Base-by-base conservation (phyloP, 2,329 filamentous ascomycete species). In the Fusarium fujikuroi region DNA sequence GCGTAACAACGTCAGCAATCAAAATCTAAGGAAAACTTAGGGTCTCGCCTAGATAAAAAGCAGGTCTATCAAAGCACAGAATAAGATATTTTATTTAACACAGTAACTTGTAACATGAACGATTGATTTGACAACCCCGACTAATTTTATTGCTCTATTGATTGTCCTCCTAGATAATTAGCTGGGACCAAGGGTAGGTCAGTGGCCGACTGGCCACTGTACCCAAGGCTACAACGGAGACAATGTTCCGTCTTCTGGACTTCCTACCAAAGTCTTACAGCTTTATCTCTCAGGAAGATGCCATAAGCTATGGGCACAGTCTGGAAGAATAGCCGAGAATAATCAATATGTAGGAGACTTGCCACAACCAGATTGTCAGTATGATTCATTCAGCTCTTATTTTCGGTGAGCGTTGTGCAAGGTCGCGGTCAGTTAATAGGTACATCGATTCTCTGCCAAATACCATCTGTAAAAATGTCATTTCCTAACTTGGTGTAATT, bases 391-490 rank as follows among this genome's bases (percentile, higher is more conserved):
- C 7, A 28, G 12, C 9, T 37, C 19, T 53, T 53, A 10, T 16
- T 21, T 53, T 12, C 6, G 7, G 16, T 16, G 8, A n/a, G 4
- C 14, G 5, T 37, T 8, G 14, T 37, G 34, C 12, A 25, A 28
- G 9, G 19, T 21, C 47, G 16, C 12, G 2, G 10, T n/a, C 3
- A 28, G 34, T 54, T 39, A 54, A 18, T 23, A 40, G 34, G 34
- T 40, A 54, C 50, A 28, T n/a, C 2, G 2, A 12, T 18, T 28
- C 23, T 7, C 34, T 28, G 19, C 34, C 19, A 40, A 40, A 40
- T 4, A 10, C 4, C 3, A 4, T 7, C 7, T 54, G 9, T 2
- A n/a, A 18, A 7, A 14, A 40, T n/a, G 34, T n/a, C 23, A 2
- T 40, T 39, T 14, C 34, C 23, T 30, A 54, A 54, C 50, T 28